phyloP scores from a whole-genome alignment of 768 basidiomycete genomes.

The Amanita pallidorosea region DNA sequence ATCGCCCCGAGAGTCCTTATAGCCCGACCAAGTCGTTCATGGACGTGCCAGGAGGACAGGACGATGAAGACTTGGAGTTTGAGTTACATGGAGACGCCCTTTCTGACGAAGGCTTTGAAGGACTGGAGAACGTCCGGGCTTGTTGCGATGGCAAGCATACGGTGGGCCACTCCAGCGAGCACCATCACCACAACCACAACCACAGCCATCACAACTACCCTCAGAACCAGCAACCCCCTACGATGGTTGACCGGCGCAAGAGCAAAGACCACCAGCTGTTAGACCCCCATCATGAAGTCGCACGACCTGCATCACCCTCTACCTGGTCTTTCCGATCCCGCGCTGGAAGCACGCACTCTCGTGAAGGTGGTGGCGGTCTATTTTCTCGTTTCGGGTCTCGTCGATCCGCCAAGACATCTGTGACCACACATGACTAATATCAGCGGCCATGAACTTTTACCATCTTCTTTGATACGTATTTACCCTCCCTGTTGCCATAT shows the following conservation, averaged over 20 bases:
- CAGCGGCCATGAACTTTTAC: slow-evolving; percentile 10
- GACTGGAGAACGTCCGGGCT: slow-evolving; percentile 89
- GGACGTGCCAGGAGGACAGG: slow-evolving; percentile 29
- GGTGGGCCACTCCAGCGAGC: slow-evolving; percentile 52
- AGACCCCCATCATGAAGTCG: slow-evolving; percentile 32
- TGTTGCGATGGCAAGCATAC: slow-evolving; percentile 86
- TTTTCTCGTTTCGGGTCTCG: slow-evolving; percentile 74
- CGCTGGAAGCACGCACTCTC: slow-evolving; percentile 62
- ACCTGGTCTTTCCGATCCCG: slow-evolving; percentile 82
- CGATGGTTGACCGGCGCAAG: slow-evolving; percentile 22
- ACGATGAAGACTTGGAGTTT: slow-evolving; percentile 67
- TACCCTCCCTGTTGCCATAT: slow-evolving; percentile 9
- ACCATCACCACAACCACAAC: slow-evolving; percentile 52
- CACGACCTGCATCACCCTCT: slow-evolving; percentile 57
- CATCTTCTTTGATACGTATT: slow-evolving; percentile 13
- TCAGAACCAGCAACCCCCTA: slow-evolving; percentile 15
- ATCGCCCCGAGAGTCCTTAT: slow-evolving; percentile 62
- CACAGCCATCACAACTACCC: slow-evolving; percentile 34
- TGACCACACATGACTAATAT: slow-evolving; percentile 19
- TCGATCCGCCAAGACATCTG: slow-evolving; percentile 38
- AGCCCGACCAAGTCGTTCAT: slow-evolving; percentile 67
- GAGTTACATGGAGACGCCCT: slow-evolving; percentile 68
- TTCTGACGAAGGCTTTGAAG: slow-evolving; percentile 80
- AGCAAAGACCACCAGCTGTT: slow-evolving; percentile 38
- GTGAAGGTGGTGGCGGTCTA: slow-evolving; percentile 49